Base-by-base conservation (phyloP, 108 stramenopile genomes). In the Stephanodiscus minutulus region DNA sequence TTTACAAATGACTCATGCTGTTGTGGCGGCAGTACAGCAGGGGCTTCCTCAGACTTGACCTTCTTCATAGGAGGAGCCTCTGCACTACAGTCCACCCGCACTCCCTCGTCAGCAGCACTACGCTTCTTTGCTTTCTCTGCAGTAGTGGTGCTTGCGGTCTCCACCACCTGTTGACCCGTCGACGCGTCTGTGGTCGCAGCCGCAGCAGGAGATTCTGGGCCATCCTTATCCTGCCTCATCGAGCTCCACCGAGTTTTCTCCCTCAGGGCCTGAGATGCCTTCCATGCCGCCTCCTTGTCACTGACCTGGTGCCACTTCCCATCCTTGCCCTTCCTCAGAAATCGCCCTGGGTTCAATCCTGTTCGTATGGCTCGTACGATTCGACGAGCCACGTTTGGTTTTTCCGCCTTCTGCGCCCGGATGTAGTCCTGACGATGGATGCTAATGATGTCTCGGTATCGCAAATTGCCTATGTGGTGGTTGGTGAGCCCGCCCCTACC, bases 401-500 rank as follows among this genome's bases (percentile, higher is more conserved):
- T 95, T 70, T 90, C 90, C 57, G 81, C 81, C 47, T 91, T 92
- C 53, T 74, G 65, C 1, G 91, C 87, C 17, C 70, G 69, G 36
- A 88, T 64, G 64, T 95, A 95, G 60, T 92, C 91, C 17, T 84
- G 78, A 5, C 90, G 86, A 65, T 89, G 84, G 48, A 87, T 65
- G 2, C 83, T 74, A 52, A 95, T 89, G 44, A 92, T 75, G 48
- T 91, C 88, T 20, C 94, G 89, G 61, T 88, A 95, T 31, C 84
- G 82, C 24, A 77, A 67, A 70, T 95, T 95, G 20, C 94, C 94
- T 28, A 75, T 66, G 58, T 92, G 91, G 4, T 74, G 82, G 72
- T 94, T 94, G 64, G 89, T 91, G 70, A 87, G 78, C 2, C 93
- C 93, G 11, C 93, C 90, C 50, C 88, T 52, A 9, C 87, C 87